Evolutionary conservation across 371 early-diverging fungal species (phyloP), one percentile per base, ranked within the genome.

Genomic region (Syncephalastrum sp.): DNA sequence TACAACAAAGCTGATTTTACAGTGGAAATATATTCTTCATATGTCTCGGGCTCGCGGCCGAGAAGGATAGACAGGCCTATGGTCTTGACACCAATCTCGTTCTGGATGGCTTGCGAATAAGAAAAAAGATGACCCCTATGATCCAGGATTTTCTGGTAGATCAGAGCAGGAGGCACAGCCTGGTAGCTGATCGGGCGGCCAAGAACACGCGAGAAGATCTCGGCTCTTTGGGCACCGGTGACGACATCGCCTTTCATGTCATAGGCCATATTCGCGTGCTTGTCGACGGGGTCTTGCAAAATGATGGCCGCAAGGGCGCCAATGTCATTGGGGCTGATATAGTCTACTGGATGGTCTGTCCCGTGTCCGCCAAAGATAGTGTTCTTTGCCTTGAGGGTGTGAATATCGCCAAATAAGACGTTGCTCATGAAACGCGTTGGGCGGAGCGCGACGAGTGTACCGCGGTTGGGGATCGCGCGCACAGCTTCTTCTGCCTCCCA

Each of bases 241-340:
- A 59, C 23, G 14, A 33, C 5, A 14, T 52, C 46, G 21, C 53
- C 45, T 10, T 46, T 52, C 59, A 59, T 51, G 7, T 59, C 53
- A 27, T 59, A 59, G 8, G 24, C 59, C 13, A 47, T 47, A 46
- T 59, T 47, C 0, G 29, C 38, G 24, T 59, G 59, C n/a, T 53
- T 50, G 2, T 47, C 59, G 29, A 59, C 17, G 33, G 42, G 33
- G 8, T 59, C 59, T 10, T 17, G 21, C 6, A 59, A 29, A 23
- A 52, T 33, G 15, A n/a, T 25, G 17, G 46, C 47, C 4, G 59
- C 52, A 7, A 59, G 24, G 12, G 95, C 94, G 45, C 91, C 90
- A 75, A 99, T 94, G 70, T 99, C 99, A 82, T 99, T 99, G 62
- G 99, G 94, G 69, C 91, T 88, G 57, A 97, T 89, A 45, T 81